Base-by-base conservation (phyloP, 1,139 yeast genomes). In the Saccharomycopsis hybrid region DNA sequence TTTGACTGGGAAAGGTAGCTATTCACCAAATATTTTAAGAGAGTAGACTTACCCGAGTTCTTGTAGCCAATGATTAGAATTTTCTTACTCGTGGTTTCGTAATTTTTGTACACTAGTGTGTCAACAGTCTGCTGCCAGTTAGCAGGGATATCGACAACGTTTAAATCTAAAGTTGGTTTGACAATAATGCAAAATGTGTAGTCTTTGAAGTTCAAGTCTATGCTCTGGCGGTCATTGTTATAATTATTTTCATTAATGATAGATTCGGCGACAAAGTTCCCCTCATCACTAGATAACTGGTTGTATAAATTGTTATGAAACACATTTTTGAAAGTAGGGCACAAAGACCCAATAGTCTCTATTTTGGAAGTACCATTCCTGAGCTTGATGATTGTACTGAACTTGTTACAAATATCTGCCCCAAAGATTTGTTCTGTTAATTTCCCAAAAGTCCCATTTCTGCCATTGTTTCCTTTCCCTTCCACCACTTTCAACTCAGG, bases 11-110 rank as follows among this genome's bases (percentile, higher is more conserved):
- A 54, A 33, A 44, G 54, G 28, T 49, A 33, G 54, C 60, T 57
- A 64, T 88, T 88, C 4, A 77, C 52, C 5, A 89, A 62, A 8
- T 76, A 59, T 56, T 80, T 75, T 13, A 82, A 66, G 44, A 87
- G 71, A 0, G 95, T 83, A 0, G 96, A 84, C 61, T 90, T 90
- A 1, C 97, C 97, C 1, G 89, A 76, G 55, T 85, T 85, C 61
- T 88, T 89, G 11, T 82, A 74, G 1, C 89, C 89, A 35, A 80
- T 63, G 0, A 79, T 63, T 47, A 80, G 55, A 1, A 78, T 62
- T 52, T 67, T 66, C 50, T 37, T 37, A 5, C 33, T 41, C 3
- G 39, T 65, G n/a, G 39, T 9, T 5, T 36, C 39, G 18, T 5
- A 5, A 7, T 11, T 11, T 7, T 11, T 11, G n/a, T 7, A 11